Evolutionary conservation across 106 monocot genomes (phyloP), one percentile per base, ranked within the genome.

Genomic region (Dendrobium nobile): DNA sequence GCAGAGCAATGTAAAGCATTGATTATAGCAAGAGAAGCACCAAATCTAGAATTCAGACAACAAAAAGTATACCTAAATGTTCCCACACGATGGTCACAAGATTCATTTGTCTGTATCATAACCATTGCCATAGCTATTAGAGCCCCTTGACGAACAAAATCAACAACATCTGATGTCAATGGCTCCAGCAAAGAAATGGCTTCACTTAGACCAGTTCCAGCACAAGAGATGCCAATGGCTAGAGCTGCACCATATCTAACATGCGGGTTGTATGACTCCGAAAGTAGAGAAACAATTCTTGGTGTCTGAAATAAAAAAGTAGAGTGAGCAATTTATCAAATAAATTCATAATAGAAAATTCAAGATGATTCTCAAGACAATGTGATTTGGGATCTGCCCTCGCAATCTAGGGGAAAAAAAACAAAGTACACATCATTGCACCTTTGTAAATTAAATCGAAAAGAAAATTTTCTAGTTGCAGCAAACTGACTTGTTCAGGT

Each of bases 41-140:
- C 40, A 77, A 54, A 4, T 47, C 28, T 13, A 70, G 3, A 19
- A 83, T 58, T 0, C 13, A 47, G 55, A 79, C 28, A 84, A 31
- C 10, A 77, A 33, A 9, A 85, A 13, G 48, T 47, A 47, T 83
- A 96, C 96, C 96, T 92, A 87, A 99, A 99, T 64, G 91, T 81
- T 41, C 99, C 99, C 40, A 99, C 95, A 75, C 93, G 93, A 26
- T 91, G 89, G 67, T 99, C 95, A 84, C 83, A 95, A 8, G 99
- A 91, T 87, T 99, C 99, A 83, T 92, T 95, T 24, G 82, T 92
- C 77, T 99, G 99, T 48, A 99, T 95, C 99, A 99, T 89, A 68
- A 99, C 95, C 99, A 99, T 95, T 24, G 99, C 91, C 99, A 99
- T 93, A 7, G 95, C 99, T 33, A 99, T 93, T 31, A 99, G 91